Evolutionary conservation across 306 rosid genomes (phyloP).

Genomic region (Casuarina glauca): DNA sequence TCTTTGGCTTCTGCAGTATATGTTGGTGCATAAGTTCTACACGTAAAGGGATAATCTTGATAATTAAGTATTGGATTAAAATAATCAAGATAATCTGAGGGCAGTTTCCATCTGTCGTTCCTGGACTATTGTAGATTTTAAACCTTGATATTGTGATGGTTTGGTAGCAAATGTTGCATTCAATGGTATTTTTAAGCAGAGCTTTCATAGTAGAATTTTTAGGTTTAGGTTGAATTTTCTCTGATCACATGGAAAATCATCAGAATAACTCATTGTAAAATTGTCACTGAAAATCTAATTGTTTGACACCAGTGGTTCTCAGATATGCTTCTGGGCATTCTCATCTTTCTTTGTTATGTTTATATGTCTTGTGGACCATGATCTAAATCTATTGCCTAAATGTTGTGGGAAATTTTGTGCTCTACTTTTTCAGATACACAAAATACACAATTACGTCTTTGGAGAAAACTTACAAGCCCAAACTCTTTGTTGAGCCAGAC

Average conservation of each 20-base stretch:
- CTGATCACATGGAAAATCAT: not conserved
- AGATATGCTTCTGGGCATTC: too few species aligned
- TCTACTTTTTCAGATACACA: conserved; percentile 64
- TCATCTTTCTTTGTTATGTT: conserved; percentile 4
- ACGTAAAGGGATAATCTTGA: too few species aligned
- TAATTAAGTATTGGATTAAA: not conserved
- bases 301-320: not conserved
- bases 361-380: conserved; percentile 11
- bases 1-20: not conserved
- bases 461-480: conserved; percentile 94
- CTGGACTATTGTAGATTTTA: not conserved
- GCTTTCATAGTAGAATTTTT: not conserved
- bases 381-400: not conserved
- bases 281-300: not conserved
- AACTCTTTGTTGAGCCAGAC: conserved; percentile 97
- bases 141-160: conserved; percentile 6
- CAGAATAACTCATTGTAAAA: not conserved
- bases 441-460: conserved; percentile 84
- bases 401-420: conserved; percentile 31
- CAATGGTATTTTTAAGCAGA: not conserved
- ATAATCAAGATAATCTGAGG: not conserved
- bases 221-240: not conserved
- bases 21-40: not conserved
- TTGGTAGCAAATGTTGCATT: not conserved
- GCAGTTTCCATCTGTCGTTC: not conserved